Conservation (phyloP, 768 basidiomycete genomes). For the Tulasnella sp. region DNA sequence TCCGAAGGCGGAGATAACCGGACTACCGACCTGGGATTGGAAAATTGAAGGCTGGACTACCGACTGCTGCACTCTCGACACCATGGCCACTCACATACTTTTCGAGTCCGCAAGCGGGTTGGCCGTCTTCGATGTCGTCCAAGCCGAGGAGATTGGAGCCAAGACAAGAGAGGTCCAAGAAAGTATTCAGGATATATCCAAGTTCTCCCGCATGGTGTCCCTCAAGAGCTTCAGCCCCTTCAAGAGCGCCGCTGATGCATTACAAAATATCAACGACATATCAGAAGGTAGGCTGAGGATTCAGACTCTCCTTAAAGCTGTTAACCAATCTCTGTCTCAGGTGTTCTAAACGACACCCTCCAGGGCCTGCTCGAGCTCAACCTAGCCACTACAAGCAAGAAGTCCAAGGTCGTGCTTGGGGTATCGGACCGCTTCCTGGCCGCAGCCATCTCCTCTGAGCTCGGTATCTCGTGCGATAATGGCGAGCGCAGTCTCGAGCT, state of each 20-base stretch:
- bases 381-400: conserved; percentile 75
- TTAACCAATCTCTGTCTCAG: conserved; percentile 48
- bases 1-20: conserved; percentile 8
- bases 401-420: conserved; percentile 67
- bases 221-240: conserved; percentile 91
- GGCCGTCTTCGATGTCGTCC: conserved; percentile 86
- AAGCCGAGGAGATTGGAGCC: conserved; percentile 84
- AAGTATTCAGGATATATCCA: conserved; percentile 81
- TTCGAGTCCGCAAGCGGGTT: conserved; percentile 95
- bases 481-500: conserved; percentile 81
- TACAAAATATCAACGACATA: conserved; percentile 95
- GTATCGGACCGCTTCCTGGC: conserved; percentile 78
- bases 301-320: conserved; percentile 14
- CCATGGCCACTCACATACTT: conserved; percentile 79
- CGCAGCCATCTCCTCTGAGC: conserved; percentile 71
- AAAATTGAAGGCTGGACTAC: conserved; percentile 11
- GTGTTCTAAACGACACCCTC: conserved; percentile 82
- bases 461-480: conserved; percentile 76
- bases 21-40: not conserved
- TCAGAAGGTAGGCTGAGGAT: conserved; percentile 74
- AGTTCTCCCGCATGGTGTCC: conserved; percentile 91
- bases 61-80: conserved; percentile 37
- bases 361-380: conserved; percentile 85
- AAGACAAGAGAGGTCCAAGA: conserved; percentile 78
- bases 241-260: conserved; percentile 87